Base-by-base conservation (phyloP, 169 alveolate genomes). In the Cytauxzoon felis region DNA sequence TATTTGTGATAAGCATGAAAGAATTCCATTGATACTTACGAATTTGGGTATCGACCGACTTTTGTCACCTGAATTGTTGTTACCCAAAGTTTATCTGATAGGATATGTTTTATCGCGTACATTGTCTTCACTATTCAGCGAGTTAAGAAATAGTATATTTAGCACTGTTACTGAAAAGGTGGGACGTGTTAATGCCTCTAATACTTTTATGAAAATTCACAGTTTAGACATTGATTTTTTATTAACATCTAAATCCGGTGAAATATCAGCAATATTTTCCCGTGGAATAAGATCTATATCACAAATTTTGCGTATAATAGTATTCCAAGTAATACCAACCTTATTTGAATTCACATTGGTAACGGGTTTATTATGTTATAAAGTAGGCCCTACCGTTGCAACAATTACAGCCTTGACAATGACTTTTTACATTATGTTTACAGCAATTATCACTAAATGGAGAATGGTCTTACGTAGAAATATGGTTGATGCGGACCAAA, bases 401-500 rank as follows among this genome's bases (percentile, higher is more conserved):
- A 54, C 86, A 36, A 72, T 89, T 32, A 83, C 94, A 5, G 53
- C 87, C n/a, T 58, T 75, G 5, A 88, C 92, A 34, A 87, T 89
- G 93, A 3, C 57, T 24, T 60, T 82, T 43, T 89, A 89, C 59
- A 76, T 89, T 57, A 41, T 78, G 4, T 89, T 89, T 61, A 89
- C 94, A 7, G 81, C 93, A 16, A 48, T 87, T 16, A 88, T 89
- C 11, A 89, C 94, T 5, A 71, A 80, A 65, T 78, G 84, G 32
- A 75, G 94, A 62, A 89, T 90, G 49, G 63, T 87, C 21, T 71
- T 84, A 38, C 69, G 94, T 49, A 88, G 78, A 63, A 45, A 71
- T 24, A 89, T 89, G 94, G 90, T 82, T 26, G 63, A 70, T 36
- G 82, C 93, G 21, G 94, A 89, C 56, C 93, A 87, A 62, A 84